Conservation (phyloP, 2,329 filamentous ascomycete genomes). For the Colletotrichum falcatum region DNA sequence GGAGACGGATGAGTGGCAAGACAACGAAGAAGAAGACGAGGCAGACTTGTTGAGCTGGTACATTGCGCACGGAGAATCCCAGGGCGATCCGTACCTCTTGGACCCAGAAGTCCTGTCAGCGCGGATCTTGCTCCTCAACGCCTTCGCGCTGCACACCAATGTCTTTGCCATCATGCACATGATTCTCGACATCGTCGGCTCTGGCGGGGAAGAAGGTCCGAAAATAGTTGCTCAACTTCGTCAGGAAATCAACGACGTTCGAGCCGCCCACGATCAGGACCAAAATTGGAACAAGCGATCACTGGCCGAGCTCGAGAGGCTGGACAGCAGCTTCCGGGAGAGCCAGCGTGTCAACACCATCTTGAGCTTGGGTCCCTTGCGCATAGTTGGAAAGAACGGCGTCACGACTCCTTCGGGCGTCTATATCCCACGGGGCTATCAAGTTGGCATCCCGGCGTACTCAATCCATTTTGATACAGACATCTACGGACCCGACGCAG, state of each 20-base stretch:
- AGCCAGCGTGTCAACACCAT: constrained; percentile 52
- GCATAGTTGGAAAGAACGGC: constrained; percentile 45
- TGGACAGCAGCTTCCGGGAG: constrained; percentile 58
- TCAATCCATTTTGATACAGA: constrained; percentile 46
- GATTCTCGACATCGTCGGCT: constrained; percentile 47
- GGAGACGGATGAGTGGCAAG: not conserved
- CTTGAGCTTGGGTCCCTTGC: constrained; percentile 45
- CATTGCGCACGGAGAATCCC: constrained; percentile 7
- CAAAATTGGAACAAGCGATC: constrained; percentile 49
- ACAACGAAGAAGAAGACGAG: not conserved
- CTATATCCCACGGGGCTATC: constrained; percentile 47
- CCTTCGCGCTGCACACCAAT: constrained; percentile 50
- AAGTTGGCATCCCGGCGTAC: constrained; percentile 48
- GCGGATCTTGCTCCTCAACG: constrained; percentile 43
- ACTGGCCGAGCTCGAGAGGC: constrained; percentile 51
- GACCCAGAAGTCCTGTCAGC: constrained; percentile 45
- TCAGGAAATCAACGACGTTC: constrained; percentile 58
- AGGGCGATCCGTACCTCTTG: constrained; percentile 45
- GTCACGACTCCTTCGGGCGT: constrained; percentile 51
- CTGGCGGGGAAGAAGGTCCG: not conserved
- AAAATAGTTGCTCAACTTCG: constrained; percentile 53
- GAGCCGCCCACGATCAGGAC: constrained; percentile 48
- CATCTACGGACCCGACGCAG: constrained; percentile 43
- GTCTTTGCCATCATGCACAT: constrained; percentile 51
- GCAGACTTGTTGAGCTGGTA: not conserved